Percentiles rank a stretch among this genome's conserved stretches.
phyloP scores from a whole-genome alignment of 2,329 filamentous ascomycete species.

The Ophiocordyceps camponoti-rufipedis region DNA sequence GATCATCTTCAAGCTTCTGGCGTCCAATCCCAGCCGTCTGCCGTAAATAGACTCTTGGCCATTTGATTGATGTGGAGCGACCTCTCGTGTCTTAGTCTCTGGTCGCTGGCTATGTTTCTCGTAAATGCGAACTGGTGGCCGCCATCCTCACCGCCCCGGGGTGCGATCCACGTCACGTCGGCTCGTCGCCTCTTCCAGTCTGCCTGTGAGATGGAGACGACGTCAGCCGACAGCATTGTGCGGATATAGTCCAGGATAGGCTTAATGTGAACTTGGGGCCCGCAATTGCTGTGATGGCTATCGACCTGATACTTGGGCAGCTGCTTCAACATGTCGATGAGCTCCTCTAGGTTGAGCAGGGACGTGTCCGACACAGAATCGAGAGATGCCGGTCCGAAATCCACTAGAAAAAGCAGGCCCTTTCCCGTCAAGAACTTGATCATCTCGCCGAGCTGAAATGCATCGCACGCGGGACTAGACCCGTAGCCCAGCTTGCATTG shows the following conservation, averaged over 20 bases:
- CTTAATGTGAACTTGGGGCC: conserved; percentile 44
- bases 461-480: conserved; percentile 53
- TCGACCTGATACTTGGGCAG: conserved; percentile 59
- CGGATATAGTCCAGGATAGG: conserved; percentile 49
- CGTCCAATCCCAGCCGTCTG: conserved; percentile 41
- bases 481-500: conserved; percentile 64
- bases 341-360: conserved; percentile 38
- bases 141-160: conserved; percentile 1
- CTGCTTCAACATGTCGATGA: conserved; percentile 44
- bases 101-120: conserved; percentile 28
- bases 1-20: conserved; percentile 19
- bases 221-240: conserved; percentile 30
- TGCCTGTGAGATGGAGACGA: conserved; percentile 22
- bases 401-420: conserved; percentile 39
- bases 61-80: conserved; percentile 30
- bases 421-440: conserved; percentile 49
- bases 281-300: conserved; percentile 55
- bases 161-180: conserved; percentile 21
- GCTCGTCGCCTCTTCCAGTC: conserved; percentile 26
- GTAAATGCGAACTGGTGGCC: conserved; percentile 27
- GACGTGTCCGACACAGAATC: conserved; percentile 28
- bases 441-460: conserved; percentile 64
- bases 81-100: conserved; percentile 28
- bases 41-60: conserved; percentile 35
- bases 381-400: conserved; percentile 31